Conservation (phyloP, 345 rosid genomes). For the Acer yangbiense region DNA sequence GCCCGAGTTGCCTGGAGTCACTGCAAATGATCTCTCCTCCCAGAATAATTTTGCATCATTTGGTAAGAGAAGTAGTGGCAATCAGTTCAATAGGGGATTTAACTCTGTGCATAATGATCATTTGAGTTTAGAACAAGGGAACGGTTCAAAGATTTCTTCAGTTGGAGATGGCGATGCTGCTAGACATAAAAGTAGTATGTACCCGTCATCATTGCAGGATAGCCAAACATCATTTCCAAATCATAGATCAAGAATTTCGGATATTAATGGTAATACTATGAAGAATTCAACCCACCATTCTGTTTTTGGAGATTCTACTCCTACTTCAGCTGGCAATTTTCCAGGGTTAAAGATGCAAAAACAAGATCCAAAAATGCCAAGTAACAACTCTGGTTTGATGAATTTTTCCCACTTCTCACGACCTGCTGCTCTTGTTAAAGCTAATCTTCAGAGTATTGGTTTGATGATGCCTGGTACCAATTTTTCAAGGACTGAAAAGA, state of each 20-base stretch:
- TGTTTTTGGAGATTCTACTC: slow-evolving; percentile 27
- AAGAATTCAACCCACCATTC: slow-evolving; percentile 24
- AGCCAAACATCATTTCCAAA: slow-evolving; percentile 38
- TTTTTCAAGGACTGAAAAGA: slow-evolving; percentile 26
- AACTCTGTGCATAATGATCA: slow-evolving; percentile 23
- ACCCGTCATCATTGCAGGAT: slow-evolving; percentile 34
- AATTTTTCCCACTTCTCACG: slow-evolving; percentile 68
- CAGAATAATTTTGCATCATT: slow-evolving; percentile 43
- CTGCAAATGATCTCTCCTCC: slow-evolving; percentile 41
- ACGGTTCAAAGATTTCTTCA: slow-evolving; percentile 27
- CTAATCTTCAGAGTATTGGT: slow-evolving; percentile 39
- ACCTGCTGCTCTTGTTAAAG: slow-evolving; percentile 54
- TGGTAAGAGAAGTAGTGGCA: slow-evolving; percentile 32
- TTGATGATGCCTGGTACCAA: slow-evolving; percentile 26
- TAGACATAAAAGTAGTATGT: slow-evolving; percentile 28
- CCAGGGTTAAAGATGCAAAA: slow-evolving; percentile 40
- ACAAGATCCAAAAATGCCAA: slow-evolving; percentile 38
- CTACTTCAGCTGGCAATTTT: slow-evolving; percentile 22
- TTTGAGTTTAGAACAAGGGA: slow-evolving; percentile 29
- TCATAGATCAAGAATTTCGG: slow-evolving; percentile 44
- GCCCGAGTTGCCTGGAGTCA: slow-evolving; percentile 59
- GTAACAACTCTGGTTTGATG: slow-evolving; percentile 42
- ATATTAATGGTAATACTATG: slow-evolving; percentile 27
- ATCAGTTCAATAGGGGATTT: slow-evolving; percentile 32
- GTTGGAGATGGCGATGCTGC: slow-evolving; percentile 21